Percentiles rank a stretch among this genome's conserved stretches.
Conservation (phyloP, 768 basidiomycete species). For the Trametes sanguinea region DNA sequence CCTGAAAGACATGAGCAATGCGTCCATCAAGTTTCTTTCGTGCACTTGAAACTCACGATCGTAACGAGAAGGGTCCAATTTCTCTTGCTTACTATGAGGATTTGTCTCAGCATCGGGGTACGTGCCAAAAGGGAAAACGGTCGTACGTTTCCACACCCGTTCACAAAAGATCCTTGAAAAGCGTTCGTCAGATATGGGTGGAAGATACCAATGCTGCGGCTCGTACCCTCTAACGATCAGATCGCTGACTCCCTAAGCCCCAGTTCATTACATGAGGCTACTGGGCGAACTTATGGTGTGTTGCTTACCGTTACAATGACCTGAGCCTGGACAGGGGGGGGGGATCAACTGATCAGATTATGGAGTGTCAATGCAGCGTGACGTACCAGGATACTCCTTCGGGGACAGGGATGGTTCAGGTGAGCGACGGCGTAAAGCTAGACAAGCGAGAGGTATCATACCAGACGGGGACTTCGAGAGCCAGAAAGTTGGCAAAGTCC, state of each 20-base stretch:
- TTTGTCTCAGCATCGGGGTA: no score
- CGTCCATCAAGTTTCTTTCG: neutral
- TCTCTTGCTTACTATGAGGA: conserved; percentile 22
- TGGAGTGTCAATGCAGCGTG: no score
- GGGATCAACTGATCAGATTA: no score
- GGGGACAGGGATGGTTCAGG: neutral
- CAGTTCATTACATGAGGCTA: neutral
- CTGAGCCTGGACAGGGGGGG: conserved; percentile 8
- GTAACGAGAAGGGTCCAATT: conserved; percentile 20
- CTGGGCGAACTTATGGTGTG: neutral
- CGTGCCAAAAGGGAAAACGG: neutral
- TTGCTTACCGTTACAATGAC: conserved; percentile 18
- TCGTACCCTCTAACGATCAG: conserved; percentile 27
- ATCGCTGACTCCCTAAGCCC: conserved; percentile 28
- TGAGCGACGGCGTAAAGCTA: neutral
- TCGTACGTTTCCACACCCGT: conserved; percentile 28
- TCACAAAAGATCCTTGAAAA: conserved; percentile 28
- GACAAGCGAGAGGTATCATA: neutral
- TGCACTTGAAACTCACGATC: conserved; percentile 23
- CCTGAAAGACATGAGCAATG: conserved; percentile 1
- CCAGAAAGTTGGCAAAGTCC: conserved; percentile 26
- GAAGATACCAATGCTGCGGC: neutral
- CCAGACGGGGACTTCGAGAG: conserved; percentile 24
- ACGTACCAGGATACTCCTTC: conserved; percentile 30
- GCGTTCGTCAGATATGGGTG: neutral